Evolutionary conservation across 768 basidiomycete genomes (phyloP).

Genomic region (Boletus patriciae): DNA sequence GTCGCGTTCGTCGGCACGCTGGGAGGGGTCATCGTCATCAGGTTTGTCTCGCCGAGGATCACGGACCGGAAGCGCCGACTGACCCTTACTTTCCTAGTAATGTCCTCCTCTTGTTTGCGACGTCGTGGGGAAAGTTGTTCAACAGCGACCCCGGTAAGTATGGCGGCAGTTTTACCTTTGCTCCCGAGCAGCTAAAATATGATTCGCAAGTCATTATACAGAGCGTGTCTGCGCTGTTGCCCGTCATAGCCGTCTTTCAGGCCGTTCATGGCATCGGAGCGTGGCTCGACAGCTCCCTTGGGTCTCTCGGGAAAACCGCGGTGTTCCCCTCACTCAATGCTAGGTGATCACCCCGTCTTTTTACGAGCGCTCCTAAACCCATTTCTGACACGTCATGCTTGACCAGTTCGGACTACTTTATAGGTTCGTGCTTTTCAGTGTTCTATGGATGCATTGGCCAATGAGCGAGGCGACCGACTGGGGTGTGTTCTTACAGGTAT

Average conservation of each 20-base stretch:
- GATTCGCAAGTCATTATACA: slow-evolving; percentile 39
- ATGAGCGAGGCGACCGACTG: background rate
- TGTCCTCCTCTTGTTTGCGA: slow-evolving; percentile 44
- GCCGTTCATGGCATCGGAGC: slow-evolving; percentile 22
- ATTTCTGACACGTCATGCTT: background rate
- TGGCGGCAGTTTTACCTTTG: background rate
- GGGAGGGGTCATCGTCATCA: slow-evolving; percentile 11
- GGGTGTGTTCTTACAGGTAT: slow-evolving; percentile 29
- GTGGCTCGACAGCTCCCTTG: slow-evolving; percentile 20
- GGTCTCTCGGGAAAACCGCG: slow-evolving; percentile 19
- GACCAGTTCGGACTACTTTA: slow-evolving; percentile 18
- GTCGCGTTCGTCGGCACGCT: slow-evolving; percentile 20
- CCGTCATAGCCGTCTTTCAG: slow-evolving; percentile 37
- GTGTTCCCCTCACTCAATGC: slow-evolving; percentile 25
- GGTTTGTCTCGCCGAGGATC: background rate
- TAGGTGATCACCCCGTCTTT: slow-evolving; percentile 11
- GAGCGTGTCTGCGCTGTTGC: slow-evolving; percentile 52
- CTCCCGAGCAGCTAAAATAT: background rate
- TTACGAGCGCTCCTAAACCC: background rate
- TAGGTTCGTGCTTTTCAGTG: slow-evolving; percentile 31
- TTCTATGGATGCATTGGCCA: background rate
- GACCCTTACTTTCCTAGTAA: slow-evolving; percentile 27
- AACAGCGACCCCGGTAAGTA: slow-evolving; percentile 49
- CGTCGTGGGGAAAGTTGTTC: slow-evolving; percentile 58
- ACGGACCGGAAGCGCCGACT: background rate